Evolutionary conservation across 1,139 yeast species (phyloP).

Genomic region (Pneumocystis sp.): DNA sequence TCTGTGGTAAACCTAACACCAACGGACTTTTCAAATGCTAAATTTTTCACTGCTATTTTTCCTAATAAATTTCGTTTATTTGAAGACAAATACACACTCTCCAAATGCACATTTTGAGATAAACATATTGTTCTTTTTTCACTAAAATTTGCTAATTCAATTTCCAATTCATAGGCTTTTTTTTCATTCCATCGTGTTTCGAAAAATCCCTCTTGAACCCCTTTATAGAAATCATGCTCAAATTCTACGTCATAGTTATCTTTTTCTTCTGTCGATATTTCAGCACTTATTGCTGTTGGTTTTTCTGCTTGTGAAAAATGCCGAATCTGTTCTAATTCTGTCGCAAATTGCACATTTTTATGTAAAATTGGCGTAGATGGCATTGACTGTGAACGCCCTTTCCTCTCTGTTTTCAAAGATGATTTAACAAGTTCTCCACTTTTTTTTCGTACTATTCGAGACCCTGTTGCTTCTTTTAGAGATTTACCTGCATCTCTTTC

Average conservation of each 20-base stretch:
- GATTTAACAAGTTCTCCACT: constrained; percentile 71
- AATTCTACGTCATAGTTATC: constrained; percentile 6
- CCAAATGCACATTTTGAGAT: constrained; percentile 38
- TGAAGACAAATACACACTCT: constrained; percentile 44
- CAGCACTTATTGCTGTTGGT: constrained; percentile 61
- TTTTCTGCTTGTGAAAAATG: constrained; percentile 57
- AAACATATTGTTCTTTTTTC: constrained; percentile 21
- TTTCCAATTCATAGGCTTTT: constrained; percentile 34
- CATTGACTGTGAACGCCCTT: constrained; percentile 43
- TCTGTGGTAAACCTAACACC: constrained; percentile 53
- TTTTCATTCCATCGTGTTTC: constrained; percentile 18
- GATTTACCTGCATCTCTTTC: background rate
- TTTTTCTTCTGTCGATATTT: constrained; percentile 38
- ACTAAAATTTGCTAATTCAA: constrained; percentile 35
- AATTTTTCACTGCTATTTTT: constrained; percentile 55
- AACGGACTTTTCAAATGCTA: constrained; percentile 49
- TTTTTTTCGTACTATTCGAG: constrained; percentile 45
- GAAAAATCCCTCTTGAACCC: background rate
- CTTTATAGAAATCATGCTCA: constrained; percentile 2
- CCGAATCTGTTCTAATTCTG: constrained; percentile 45
- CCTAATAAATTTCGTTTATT: constrained; percentile 50
- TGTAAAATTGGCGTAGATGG: constrained; percentile 55
- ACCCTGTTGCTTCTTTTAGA: background rate
- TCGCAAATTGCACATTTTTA: constrained; percentile 70
- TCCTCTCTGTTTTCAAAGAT: constrained; percentile 38